phyloP scores from a whole-genome alignment of 805 yeast genomes.

The Nakazawaea siamensis region DNA sequence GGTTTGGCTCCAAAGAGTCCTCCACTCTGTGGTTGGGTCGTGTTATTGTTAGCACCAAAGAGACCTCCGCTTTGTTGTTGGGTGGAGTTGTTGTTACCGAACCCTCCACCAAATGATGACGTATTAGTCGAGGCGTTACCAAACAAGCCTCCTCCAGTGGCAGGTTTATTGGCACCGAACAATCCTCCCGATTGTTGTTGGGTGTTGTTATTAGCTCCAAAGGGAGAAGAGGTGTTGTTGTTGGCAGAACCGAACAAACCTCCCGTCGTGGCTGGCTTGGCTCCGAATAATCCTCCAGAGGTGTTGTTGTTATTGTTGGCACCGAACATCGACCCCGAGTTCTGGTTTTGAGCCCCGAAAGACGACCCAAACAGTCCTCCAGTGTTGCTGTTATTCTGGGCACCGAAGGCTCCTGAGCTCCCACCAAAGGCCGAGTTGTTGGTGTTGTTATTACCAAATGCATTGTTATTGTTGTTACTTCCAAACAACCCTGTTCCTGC shows the following conservation, averaged over 20 bases:
- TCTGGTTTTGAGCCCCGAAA: slow-evolving; percentile 13
- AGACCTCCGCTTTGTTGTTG: slow-evolving; percentile 15
- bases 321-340: slow-evolving; percentile 16
- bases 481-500: slow-evolving; percentile 21
- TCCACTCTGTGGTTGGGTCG: not conserved
- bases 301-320: slow-evolving; percentile 13
- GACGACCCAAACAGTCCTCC: slow-evolving; percentile 15
- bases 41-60: slow-evolving; percentile 19
- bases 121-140: slow-evolving; percentile 14
- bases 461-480: slow-evolving; percentile 17
- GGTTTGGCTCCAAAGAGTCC: not conserved
- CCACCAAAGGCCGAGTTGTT: slow-evolving; percentile 11
- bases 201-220: slow-evolving; percentile 18
- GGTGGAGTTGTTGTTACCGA: no score
- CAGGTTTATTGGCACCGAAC: slow-evolving; percentile 17
- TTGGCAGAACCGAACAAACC: slow-evolving; percentile 27
- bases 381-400: slow-evolving; percentile 24
- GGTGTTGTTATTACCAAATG: slow-evolving; percentile 21
- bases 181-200: slow-evolving; percentile 11
- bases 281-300: slow-evolving; percentile 25
- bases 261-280: slow-evolving; percentile 16
- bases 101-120: slow-evolving; percentile 18
- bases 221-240: slow-evolving; percentile 16
- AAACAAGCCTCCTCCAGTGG: slow-evolving; percentile 11
- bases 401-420: slow-evolving; percentile 12